Base-by-base conservation (phyloP, 2,329 filamentous ascomycete species). In the Fusarium setosum region DNA sequence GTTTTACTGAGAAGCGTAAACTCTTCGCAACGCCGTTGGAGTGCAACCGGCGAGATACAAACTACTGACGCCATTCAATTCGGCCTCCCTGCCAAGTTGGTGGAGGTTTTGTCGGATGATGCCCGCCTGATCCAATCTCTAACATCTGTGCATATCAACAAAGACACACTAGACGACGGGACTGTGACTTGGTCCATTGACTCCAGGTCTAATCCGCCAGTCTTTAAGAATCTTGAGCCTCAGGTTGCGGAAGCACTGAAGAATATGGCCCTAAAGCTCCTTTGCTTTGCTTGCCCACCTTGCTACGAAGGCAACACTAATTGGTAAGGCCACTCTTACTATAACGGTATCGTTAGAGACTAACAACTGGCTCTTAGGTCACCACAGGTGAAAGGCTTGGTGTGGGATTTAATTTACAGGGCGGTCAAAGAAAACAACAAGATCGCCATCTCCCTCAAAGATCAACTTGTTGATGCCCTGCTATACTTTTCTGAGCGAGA, bases 251-350 rank as follows among this genome's bases (percentile, higher is more conserved):
- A 49, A 35, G 20, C 18, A n/a, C 29, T 49, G 6, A 49, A 13
- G 18, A 51, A n/a, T 8, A 24, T 23, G 12, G 69, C 68, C 1
- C 41, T 73, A 7, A 65, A 63, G 7, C 23, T 73, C 1, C 10
- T 73, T 0, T 73, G 70, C 48, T 73, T 68, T 44, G 56, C 61
- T 23, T 72, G 69, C 35, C 72, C 71, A 2, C 70, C 68, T 11
- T 73, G 70, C 44, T 73, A 68, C 37, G 70, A 73, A 37, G 71
- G 72, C 10, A 69, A 73, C 21, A 59, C 52, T 0, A 23, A 51
- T 17, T 74, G 72, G 72, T 71, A 64, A 21, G 59, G 15, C n/a
- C 11, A 8, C 44, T 26, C 2, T 24, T 10, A 23, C 13, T 12
- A 23, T 13, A 15, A 8, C 17, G 11, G 12, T 12, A 35, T 10